Percentiles rank a stretch among this genome's conserved stretches.
Evolutionary conservation across 345 rosid species (phyloP).

Genomic region (Citrus sinensis): DVS_A1.0 CM039166.1:23036501-23037000

Average conservation of each 20-base stretch:
- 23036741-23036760: constrained; percentile 99
- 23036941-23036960: neutral
- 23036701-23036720: constrained; percentile 72
- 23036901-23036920: neutral
- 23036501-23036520: neutral
- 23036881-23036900: neutral
- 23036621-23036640: constrained; percentile 97
- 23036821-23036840: constrained; percentile 50
- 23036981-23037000: neutral
- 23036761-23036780: constrained; percentile 99
- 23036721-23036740: constrained; percentile 87
- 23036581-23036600: neutral
- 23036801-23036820: constrained; percentile 94
- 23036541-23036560: neutral
- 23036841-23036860: constrained; percentile 7
- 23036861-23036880: neutral
- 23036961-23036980: neutral
- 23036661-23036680: constrained; percentile 77
- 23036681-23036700: constrained; percentile 76
- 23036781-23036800: constrained; percentile 99
- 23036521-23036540: neutral
- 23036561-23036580: neutral
- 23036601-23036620: constrained; percentile 93
- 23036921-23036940: neutral
- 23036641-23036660: constrained; percentile 85